Conservation (phyloP, 1,139 yeast species). For the Eremothecium coryli region DNA sequence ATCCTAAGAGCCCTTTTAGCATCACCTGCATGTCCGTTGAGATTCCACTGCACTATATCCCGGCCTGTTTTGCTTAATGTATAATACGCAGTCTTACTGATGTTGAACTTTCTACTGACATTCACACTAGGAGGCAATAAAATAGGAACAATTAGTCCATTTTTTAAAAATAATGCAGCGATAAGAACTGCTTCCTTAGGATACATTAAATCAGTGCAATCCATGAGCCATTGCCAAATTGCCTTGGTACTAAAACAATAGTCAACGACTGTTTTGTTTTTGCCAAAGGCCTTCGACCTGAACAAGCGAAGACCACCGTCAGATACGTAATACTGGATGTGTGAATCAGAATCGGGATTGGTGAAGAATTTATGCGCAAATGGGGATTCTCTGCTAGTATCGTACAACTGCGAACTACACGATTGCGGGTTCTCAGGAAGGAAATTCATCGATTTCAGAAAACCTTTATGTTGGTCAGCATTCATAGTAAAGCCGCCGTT, state of each 20-base stretch:
- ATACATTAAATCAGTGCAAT: conserved; percentile 67
- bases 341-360: conserved; percentile 82
- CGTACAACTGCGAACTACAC: not conserved
- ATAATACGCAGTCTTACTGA: conserved; percentile 34
- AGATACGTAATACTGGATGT: conserved; percentile 67
- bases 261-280: conserved; percentile 26
- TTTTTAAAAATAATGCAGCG: conserved; percentile 45
- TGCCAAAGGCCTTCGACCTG: conserved; percentile 34
- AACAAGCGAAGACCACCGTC: conserved; percentile 57
- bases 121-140: conserved; percentile 28
- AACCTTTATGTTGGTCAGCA: conserved; percentile 27
- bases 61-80: conserved; percentile 35
- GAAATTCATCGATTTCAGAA: conserved; percentile 10
- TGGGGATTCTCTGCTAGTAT: conserved; percentile 42
- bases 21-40: conserved; percentile 9
- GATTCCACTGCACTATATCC: conserved; percentile 34
- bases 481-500: conserved; percentile 10
- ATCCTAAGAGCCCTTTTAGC: conserved; percentile 14
- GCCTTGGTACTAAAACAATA: conserved; percentile 68
- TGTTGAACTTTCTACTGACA: conserved; percentile 25
- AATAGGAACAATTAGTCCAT: conserved; percentile 43
- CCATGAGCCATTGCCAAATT: conserved; percentile 78
- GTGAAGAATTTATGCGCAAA: conserved; percentile 70
- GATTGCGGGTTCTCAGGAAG: not conserved
- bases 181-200: conserved; percentile 53